Conservation (phyloP, 768 basidiomycete species). For the Kwoniella sp. region DNA sequence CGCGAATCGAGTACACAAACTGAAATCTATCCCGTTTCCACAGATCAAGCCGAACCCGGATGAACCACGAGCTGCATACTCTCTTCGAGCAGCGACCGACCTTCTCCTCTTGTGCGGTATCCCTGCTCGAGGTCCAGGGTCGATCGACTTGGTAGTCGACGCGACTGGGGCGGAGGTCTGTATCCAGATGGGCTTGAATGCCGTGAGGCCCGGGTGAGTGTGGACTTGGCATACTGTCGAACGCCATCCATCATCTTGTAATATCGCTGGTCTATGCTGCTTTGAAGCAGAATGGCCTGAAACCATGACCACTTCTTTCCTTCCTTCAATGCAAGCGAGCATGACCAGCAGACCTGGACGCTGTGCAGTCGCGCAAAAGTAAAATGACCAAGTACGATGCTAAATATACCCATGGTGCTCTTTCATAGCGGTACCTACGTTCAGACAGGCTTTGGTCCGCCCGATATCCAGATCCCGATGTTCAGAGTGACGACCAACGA, state of each 20-base stretch:
- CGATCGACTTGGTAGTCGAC: constrained; percentile 85
- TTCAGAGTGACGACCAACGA: constrained; percentile 74
- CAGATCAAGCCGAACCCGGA: constrained; percentile 59
- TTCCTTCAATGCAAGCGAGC: not conserved
- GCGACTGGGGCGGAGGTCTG: constrained; percentile 91
- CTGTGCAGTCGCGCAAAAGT: too few species aligned
- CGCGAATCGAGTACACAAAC: not conserved
- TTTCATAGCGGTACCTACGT: constrained; percentile 53
- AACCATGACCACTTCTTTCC: too few species aligned
- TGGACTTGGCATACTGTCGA: constrained; percentile 2
- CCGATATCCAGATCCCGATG: constrained; percentile 75
- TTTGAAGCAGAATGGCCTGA: not conserved
- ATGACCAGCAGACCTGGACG: not conserved
- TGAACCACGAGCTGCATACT: constrained; percentile 72
- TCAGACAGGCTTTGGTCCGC: constrained; percentile 83
- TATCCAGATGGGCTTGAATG: constrained; percentile 78
- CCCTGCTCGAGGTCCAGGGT: constrained; percentile 68
- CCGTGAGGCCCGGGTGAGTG: constrained; percentile 68
- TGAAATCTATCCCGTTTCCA: not conserved
- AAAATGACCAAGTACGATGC: not conserved
- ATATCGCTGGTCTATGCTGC: constrained; percentile 4
- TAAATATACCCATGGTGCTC: too few species aligned
- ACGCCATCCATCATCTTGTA: too few species aligned
- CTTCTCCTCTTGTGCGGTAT: constrained; percentile 71
- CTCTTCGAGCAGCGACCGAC: constrained; percentile 68